Evolutionary conservation across 768 basidiomycete species (phyloP), one percentile per base, ranked within the genome.

Genomic region (Suillus subaureus): DNA sequence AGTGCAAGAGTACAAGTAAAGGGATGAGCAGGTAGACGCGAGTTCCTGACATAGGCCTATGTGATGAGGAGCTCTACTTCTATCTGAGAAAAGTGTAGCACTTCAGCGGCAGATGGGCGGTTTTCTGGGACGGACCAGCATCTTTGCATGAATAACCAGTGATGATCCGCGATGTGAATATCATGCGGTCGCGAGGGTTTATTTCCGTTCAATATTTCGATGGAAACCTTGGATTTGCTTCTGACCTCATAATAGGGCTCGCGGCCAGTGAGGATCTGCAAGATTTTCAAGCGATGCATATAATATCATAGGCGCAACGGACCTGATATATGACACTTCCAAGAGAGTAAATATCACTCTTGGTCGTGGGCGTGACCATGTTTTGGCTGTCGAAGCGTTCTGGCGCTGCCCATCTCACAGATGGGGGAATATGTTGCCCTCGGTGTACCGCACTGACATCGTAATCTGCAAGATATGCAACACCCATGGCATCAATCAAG

Each of bases 321-420:
- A 67, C 66, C 67, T 66, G 66, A 5, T 62, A 43, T 16, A 63
- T 60, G 28, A 60, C 0, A 13, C 26, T 6, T 13, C 58, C 58
- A 45, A 68, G 45, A 18, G 67, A 67, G 39, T 67, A 68, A 1
- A 67, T 8, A 18, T 68, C 56, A 21, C 47, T 62, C 33, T 37
- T 18, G 6, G 39, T 39, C 16, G 28, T 67, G 13, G 65, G 65
- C 2, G 18, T 23, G 4, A 37, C 28, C 2, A 55, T 47, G 6
- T 47, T 6, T 18, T 40, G 16, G 28, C 16, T 60, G 6, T 49
- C 42, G 16, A 63, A 47, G 16, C 49, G 23, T 51, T 68, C 67
- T 13, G 65, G 61, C 1, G 67, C 67, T 11, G 39, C 33, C 65
- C 65, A 67, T n/a, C 66, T 39, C 26, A 67, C 28, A 15, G 67